Percentiles rank a stretch among this genome's conserved stretches.
Conservation (phyloP, 164 flowering plant species). For the Vitis cinerea region DNA sequence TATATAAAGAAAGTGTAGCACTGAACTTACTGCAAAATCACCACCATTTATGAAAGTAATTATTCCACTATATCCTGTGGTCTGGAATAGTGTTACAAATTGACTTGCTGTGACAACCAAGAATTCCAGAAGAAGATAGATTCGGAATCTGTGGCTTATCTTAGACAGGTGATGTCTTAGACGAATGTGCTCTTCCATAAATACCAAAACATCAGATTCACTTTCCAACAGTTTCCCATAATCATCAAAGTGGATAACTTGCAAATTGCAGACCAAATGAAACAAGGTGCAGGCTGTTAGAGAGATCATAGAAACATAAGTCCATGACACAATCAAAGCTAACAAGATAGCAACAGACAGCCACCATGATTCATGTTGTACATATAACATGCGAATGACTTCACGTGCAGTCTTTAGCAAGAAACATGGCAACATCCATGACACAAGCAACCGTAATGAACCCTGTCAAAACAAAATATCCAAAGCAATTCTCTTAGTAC, state of each 20-base stretch:
- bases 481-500: constrained; percentile 7
- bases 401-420: constrained; percentile 66
- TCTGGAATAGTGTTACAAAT: constrained; percentile 61
- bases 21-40: constrained; percentile 48
- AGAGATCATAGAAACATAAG: constrained; percentile 59
- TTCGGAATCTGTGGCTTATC: constrained; percentile 92
- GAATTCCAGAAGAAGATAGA: constrained; percentile 70
- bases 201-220: constrained; percentile 48
- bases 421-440: constrained; percentile 64
- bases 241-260: constrained; percentile 84
- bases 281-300: constrained; percentile 68
- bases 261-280: constrained; percentile 82
- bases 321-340: constrained; percentile 67
- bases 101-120: constrained; percentile 74
- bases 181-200: constrained; percentile 70
- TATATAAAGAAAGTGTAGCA: neutral
- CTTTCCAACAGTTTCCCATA: constrained; percentile 74
- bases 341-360: constrained; percentile 42
- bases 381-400: constrained; percentile 44
- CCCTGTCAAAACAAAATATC: constrained; percentile 35
- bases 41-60: constrained; percentile 59
- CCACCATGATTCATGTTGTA: constrained; percentile 60
- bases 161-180: constrained; percentile 70
- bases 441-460: constrained; percentile 47
- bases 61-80: constrained; percentile 51